Conservation (phyloP, 108 stramenopile genomes). For the Discostella stelligeroides region DNA sequence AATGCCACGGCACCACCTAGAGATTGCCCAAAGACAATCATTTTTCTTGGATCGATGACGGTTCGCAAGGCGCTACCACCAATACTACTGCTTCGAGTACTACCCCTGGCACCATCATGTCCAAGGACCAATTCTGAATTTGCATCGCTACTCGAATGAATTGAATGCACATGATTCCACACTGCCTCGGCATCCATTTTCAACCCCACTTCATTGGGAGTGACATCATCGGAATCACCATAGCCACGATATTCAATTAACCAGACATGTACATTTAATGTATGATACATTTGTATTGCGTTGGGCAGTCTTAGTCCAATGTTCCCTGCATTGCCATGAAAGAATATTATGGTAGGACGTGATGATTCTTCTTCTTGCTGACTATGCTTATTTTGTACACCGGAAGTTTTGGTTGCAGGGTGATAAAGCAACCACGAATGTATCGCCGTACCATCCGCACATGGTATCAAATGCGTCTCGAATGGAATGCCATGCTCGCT, state of each 20-base stretch:
- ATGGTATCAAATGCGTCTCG: constrained; percentile 62
- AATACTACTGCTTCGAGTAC: too few relatives aligned
- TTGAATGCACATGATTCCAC: constrained; percentile 30
- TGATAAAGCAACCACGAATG: constrained; percentile 91
- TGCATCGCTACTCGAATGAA: too few relatives aligned
- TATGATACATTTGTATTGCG: constrained; percentile 73
- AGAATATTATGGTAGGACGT: constrained; percentile 89
- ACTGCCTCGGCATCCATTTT: constrained; percentile 90
- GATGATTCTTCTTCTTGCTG: constrained; percentile 19
- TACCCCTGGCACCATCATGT: too few relatives aligned
- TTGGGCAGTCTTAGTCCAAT: constrained; percentile 94
- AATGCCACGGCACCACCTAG: constrained; percentile 96
- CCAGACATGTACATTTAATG: constrained; percentile 75
- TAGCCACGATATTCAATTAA: constrained; percentile 96
- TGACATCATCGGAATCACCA: constrained; percentile 69
- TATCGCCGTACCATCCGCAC: constrained; percentile 66
- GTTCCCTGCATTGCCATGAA: constrained; percentile 99
- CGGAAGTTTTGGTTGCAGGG: too few relatives aligned
- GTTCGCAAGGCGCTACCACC: too few relatives aligned
- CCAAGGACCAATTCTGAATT: too few relatives aligned
- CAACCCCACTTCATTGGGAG: constrained; percentile 80
- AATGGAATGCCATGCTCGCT: constrained; percentile 67
- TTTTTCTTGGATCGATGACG: constrained; percentile 64
- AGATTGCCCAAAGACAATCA: constrained; percentile 89
- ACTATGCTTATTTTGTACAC: too few relatives aligned